Conservation (phyloP, 2,329 filamentous ascomycete species). For the Lizonia empirigonia region DNA sequence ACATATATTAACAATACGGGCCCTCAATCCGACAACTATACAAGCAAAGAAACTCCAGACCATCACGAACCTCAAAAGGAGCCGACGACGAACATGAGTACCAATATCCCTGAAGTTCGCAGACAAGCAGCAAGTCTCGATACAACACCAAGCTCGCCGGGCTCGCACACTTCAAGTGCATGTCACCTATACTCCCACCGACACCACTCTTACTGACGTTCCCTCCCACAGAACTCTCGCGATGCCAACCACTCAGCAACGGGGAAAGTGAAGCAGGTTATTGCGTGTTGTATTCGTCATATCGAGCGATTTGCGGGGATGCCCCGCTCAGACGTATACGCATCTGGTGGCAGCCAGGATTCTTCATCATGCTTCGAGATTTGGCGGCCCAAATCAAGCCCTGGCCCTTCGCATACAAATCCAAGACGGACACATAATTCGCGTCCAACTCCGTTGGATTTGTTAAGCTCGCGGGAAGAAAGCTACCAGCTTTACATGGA, state of each 20-base stretch:
- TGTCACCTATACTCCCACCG: neutral
- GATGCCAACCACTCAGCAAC: neutral
- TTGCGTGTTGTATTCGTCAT: slow-evolving; percentile 5
- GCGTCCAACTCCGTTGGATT: neutral
- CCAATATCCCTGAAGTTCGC: neutral
- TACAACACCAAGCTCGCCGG: neutral
- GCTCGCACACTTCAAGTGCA: slow-evolving; percentile 2
- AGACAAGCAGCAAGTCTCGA: neutral
- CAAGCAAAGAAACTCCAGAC: neutral
- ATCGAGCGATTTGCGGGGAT: slow-evolving; percentile 1
- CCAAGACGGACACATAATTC: neutral
- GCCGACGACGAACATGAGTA: neutral
- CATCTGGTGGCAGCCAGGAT: neutral
- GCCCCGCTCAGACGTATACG: neutral
- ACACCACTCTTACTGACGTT: neutral
- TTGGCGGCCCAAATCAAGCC: slow-evolving; percentile 1
- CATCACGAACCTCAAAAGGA: neutral
- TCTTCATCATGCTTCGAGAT: slow-evolving; percentile 6
- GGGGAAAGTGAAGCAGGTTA: slow-evolving; percentile 4
- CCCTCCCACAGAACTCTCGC: neutral
- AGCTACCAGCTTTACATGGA: slow-evolving; percentile 16
- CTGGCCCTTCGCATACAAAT: neutral
- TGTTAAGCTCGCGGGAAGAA: neutral
- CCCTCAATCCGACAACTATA: neutral
- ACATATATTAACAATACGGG: slow-evolving; percentile 2